phyloP scores from a whole-genome alignment of 148 eudicot genomes.

The Vaccinium corymbosum region DNA sequence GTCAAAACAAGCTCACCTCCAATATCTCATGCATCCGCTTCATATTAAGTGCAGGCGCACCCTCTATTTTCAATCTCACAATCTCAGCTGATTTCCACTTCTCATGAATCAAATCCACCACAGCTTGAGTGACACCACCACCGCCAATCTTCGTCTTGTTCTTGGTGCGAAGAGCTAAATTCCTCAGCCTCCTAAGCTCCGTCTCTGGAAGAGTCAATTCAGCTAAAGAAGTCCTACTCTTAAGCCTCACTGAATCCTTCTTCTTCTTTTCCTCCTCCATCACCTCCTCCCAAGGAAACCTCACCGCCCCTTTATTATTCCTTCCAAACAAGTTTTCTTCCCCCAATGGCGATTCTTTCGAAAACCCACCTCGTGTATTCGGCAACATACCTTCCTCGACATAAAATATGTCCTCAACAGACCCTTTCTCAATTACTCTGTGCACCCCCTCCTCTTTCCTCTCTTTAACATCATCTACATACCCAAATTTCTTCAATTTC shows the following conservation, averaged over 20 bases:
- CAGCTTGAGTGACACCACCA: conserved; percentile 61
- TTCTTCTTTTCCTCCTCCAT: conserved; percentile 26
- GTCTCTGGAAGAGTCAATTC: conserved; percentile 81
- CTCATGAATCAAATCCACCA: conserved; percentile 65
- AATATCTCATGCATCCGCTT: conserved; percentile 81
- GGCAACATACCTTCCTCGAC: conserved; percentile 89
- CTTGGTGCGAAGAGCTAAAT: conserved; percentile 59
- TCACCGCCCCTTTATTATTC: conserved; percentile 41
- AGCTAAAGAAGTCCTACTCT: conserved; percentile 68
- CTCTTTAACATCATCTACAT: conserved; percentile 58
- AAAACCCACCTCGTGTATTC: conserved; percentile 73
- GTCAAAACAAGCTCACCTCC: conserved; percentile 54
- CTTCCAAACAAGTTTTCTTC: conserved; percentile 41
- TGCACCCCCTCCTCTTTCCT: conserved; percentile 22
- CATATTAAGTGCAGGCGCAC: conserved; percentile 93
- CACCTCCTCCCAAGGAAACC: conserved; percentile 91
- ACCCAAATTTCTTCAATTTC: conserved; percentile 80
- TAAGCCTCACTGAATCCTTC: conserved; percentile 46
- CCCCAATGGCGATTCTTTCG: conserved; percentile 48
- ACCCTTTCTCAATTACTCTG: conserved; percentile 68
- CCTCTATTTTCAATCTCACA: conserved; percentile 78
- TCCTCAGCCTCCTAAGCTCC: conserved; percentile 67
- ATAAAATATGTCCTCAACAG: conserved; percentile 87
- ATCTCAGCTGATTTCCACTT: conserved; percentile 78
- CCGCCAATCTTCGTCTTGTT: conserved; percentile 64